These are phyloP conservation scores for Kodamaea leandrae DNA, from an alignment of 805 yeast genomes.

Conservation along the genomic window DNA sequence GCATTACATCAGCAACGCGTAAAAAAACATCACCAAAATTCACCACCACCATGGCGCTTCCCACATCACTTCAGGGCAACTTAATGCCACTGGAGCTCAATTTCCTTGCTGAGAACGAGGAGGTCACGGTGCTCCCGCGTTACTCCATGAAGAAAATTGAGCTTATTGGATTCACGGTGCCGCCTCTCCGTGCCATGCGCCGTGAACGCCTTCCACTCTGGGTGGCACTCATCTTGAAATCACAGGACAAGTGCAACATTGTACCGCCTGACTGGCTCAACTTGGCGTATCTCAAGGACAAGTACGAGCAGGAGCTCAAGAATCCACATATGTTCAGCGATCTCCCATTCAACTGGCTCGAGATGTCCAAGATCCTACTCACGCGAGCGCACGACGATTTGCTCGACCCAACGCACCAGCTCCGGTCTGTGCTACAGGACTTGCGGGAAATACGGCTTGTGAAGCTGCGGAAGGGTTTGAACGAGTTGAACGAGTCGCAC, in stretches of 20 bases:
- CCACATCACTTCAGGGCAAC: slow-evolving; percentile 49
- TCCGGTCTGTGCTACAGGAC: slow-evolving; percentile 75
- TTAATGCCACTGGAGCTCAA: slow-evolving; percentile 76
- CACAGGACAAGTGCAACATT: slow-evolving; percentile 82
- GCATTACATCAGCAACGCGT: background rate
- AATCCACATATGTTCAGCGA: slow-evolving; percentile 58
- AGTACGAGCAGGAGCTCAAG: slow-evolving; percentile 65
- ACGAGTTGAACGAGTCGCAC: slow-evolving; percentile 76
- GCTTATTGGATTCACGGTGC: slow-evolving; percentile 59
- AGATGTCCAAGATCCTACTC: slow-evolving; percentile 67
- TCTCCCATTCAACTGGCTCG: slow-evolving; percentile 89
- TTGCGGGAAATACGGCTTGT: slow-evolving; percentile 77
- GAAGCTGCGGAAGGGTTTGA: slow-evolving; percentile 78
- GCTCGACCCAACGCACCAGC: slow-evolving; percentile 64
- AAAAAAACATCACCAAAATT: too few species aligned
- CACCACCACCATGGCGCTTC: slow-evolving; percentile 67
- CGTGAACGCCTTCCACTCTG: slow-evolving; percentile 76
- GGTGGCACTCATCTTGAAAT: slow-evolving; percentile 80
- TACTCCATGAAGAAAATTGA: slow-evolving; percentile 64
- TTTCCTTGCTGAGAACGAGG: slow-evolving; percentile 81
- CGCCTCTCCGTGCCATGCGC: slow-evolving; percentile 63
- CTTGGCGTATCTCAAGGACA: slow-evolving; percentile 48
- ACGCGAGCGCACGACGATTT: slow-evolving; percentile 76
- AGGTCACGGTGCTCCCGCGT: slow-evolving; percentile 73
- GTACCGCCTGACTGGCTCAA: slow-evolving; percentile 85